Conservation (phyloP, 2,329 filamentous ascomycete genomes). For the Ilyonectria mors-panacis region DNA sequence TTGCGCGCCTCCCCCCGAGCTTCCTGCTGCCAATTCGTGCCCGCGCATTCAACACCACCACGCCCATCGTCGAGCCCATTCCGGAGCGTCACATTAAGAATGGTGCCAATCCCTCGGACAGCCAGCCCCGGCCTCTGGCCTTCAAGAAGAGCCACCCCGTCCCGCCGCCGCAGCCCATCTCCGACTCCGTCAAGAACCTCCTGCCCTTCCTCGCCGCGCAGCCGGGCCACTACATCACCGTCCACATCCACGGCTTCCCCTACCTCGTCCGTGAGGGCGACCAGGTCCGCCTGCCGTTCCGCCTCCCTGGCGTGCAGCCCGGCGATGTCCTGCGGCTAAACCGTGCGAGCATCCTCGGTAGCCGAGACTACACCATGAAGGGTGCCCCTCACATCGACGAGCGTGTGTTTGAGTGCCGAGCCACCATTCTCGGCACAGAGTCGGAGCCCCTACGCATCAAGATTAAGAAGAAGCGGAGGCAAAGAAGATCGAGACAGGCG, state of each 20-base stretch:
- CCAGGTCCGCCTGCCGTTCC: conserved; percentile 82
- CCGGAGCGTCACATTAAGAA: conserved; percentile 54
- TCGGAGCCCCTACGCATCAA: conserved; percentile 82
- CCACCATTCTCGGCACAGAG: conserved; percentile 88
- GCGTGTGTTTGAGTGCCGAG: conserved; percentile 86
- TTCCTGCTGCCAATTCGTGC: conserved; percentile 47
- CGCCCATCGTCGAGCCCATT: conserved; percentile 63
- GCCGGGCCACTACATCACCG: conserved; percentile 82
- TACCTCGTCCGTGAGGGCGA: conserved; percentile 87
- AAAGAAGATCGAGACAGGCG: conserved; percentile 80
- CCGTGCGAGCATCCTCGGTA: conserved; percentile 85
- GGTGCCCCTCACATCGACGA: conserved; percentile 87
- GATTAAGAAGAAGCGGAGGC: conserved; percentile 86
- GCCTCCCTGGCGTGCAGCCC: conserved; percentile 81
- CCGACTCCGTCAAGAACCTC: conserved; percentile 70
- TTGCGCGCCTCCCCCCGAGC: conserved; percentile 43
- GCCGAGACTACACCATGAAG: conserved; percentile 90
- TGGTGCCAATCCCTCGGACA: conserved; percentile 54
- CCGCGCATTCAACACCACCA: conserved; percentile 53
- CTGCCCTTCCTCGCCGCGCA: conserved; percentile 82
- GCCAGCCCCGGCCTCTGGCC: conserved; percentile 53
- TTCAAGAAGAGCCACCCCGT: conserved; percentile 58
- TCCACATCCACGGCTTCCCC: conserved; percentile 83
- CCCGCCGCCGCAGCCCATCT: conserved; percentile 59
- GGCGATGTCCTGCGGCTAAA: conserved; percentile 92